phyloP scores from a whole-genome alignment of 2,329 filamentous ascomycete species.

The Phaeosphaeriaceae sp. region DNA sequence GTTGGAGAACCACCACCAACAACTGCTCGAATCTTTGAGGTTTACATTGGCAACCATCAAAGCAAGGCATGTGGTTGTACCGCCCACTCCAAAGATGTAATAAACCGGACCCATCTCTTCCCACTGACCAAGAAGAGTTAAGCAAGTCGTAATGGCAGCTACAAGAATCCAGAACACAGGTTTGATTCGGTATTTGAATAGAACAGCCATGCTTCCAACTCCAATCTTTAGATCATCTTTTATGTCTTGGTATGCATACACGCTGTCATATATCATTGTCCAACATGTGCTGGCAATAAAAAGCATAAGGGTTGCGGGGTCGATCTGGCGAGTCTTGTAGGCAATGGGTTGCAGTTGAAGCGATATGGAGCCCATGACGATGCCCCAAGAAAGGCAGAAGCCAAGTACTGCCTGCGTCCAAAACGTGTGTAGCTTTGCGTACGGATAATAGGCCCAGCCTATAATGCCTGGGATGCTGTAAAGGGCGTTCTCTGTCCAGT shows the following conservation, averaged over 20 bases:
- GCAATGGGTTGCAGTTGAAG: not conserved
- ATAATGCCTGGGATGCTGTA: conserved; percentile 53
- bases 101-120: not conserved
- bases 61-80: not conserved
- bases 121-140: not conserved
- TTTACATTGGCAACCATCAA: not conserved
- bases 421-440: conserved; percentile 60
- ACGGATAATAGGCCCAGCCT: conserved; percentile 56
- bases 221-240: conserved; percentile 44
- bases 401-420: conserved; percentile 61
- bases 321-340: not conserved
- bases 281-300: conserved; percentile 18
- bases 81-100: not conserved
- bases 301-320: not conserved
- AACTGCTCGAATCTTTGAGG: not conserved
- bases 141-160: not conserved
- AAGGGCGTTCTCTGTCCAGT: conserved; percentile 45
- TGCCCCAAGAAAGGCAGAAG: conserved; percentile 25
- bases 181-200: conserved; percentile 1
- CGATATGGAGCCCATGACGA: conserved; percentile 1
- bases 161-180: conserved; percentile 1
- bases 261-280: conserved; percentile 45
- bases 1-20: conserved; percentile 13
- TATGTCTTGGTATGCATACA: conserved; percentile 47
- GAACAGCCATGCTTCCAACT: conserved; percentile 20